These are phyloP conservation scores for Globisporangium splendens DNA, from an alignment of 352 stramenopile genomes.

Conservation along the genomic window DNA sequence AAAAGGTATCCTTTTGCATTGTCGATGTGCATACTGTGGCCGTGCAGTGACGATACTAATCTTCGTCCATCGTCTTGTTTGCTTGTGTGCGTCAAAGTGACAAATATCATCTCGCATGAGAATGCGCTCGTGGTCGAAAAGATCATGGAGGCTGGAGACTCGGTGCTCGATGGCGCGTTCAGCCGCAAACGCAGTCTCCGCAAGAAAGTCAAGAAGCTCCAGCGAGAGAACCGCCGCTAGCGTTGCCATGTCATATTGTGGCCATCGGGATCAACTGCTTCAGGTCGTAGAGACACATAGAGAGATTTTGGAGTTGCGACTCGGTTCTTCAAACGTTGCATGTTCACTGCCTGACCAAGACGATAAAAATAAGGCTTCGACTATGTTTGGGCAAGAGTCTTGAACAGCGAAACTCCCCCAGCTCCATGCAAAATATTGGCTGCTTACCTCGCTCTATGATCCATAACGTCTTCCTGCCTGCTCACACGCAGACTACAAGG, in stretches of 20 bases:
- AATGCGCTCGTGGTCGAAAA: constrained; percentile 64
- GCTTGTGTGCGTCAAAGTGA: constrained; percentile 38
- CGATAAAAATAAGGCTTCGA: no score
- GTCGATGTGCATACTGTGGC: neutral
- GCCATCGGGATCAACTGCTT: no score
- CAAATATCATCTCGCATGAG: constrained; percentile 60
- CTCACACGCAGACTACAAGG: neutral
- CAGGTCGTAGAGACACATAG: no score
- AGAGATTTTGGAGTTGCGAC: no score
- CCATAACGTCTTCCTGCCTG: no score
- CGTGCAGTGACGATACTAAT: neutral
- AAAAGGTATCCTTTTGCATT: constrained; percentile 24
- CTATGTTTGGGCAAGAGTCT: no score
- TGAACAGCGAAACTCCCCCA: no score
- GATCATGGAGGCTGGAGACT: constrained; percentile 49
- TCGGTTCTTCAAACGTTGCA: no score
- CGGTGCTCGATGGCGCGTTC: constrained; percentile 62
- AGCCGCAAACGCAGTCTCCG: constrained; percentile 78
- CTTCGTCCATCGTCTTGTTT: neutral
- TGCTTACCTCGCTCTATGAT: no score
- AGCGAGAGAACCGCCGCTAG: constrained; percentile 2
- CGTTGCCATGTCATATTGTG: no score
- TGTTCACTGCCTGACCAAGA: no score
- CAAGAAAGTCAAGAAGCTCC: constrained; percentile 74
- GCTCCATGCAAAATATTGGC: no score